Evolutionary conservation across 495 filamentous ascomycete species (phyloP).

Genomic region (Aspergillus cavernicola): DNA sequence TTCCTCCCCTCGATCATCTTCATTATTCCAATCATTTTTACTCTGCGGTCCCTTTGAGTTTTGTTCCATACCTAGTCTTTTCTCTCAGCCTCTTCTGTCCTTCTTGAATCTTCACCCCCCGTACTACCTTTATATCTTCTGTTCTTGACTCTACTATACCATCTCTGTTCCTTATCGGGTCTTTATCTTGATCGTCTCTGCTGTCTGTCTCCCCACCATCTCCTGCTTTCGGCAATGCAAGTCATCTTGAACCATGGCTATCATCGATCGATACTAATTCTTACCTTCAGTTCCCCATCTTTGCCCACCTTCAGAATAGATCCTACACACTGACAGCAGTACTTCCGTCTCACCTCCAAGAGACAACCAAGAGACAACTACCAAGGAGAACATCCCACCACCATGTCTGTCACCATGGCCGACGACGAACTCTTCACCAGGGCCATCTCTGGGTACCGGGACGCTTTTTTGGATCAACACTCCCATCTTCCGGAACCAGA

Average conservation of each 20-base stretch:
- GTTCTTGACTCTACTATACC: neutral
- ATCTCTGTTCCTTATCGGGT: neutral
- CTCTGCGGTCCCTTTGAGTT: too few species aligned
- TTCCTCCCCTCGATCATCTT: conserved; percentile 6
- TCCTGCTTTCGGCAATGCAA: neutral
- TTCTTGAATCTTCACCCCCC: neutral
- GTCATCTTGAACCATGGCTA: neutral
- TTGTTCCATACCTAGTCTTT: neutral
- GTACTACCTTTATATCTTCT: conserved; percentile 7
- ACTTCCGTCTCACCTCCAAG: conserved; percentile 8
- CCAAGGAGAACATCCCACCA: conserved; percentile 18
- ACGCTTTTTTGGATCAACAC: conserved; percentile 43
- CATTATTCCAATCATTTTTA: conserved; percentile 7
- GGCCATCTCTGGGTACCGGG: conserved; percentile 45
- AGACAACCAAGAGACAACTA: conserved; percentile 3
- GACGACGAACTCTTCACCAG: conserved; percentile 45
- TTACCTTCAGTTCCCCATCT: conserved; percentile 1
- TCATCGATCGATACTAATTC: conserved; percentile 2
- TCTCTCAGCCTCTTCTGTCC: neutral
- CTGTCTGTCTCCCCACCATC: conserved; percentile 8
- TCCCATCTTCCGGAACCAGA: conserved; percentile 44
- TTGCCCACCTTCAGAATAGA: conserved; percentile 2
- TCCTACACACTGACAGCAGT: conserved; percentile 30
- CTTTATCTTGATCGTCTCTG: conserved; percentile 9
- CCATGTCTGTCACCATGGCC: conserved; percentile 37